These are phyloP conservation scores for Hyphopichia homilentoma DNA, from an alignment of 805 yeast genomes.

Conservation along the genomic window DNA sequence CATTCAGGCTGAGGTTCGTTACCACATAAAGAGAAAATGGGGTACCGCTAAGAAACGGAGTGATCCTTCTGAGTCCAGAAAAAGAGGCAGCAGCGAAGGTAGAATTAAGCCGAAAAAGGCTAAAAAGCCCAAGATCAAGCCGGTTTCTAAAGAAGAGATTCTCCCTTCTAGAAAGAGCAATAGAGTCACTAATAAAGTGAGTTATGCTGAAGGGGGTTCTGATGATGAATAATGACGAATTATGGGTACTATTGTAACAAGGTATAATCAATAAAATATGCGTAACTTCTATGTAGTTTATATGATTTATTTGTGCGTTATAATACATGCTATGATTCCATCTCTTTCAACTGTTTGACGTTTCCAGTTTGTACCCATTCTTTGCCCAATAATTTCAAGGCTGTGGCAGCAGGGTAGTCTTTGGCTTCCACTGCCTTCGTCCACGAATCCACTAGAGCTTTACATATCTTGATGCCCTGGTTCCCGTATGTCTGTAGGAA, in stretches of 20 bases:
- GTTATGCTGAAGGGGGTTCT: slow-evolving; percentile 25
- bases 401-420: slow-evolving; percentile 71
- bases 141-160: slow-evolving; percentile 6
- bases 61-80: slow-evolving; percentile 17
- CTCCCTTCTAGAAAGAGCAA: slow-evolving; percentile 43
- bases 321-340: slow-evolving; percentile 26
- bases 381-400: slow-evolving; percentile 74
- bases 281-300: too few relatives aligned
- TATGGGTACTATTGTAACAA: too few relatives aligned
- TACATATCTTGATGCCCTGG: slow-evolving; percentile 66
- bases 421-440: slow-evolving; percentile 47
- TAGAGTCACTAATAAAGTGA: slow-evolving; percentile 29
- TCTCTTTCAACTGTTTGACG: slow-evolving; percentile 41
- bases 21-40: slow-evolving; percentile 21
- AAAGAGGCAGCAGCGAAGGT: slow-evolving; percentile 8
- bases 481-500: slow-evolving; percentile 56
- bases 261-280: too few relatives aligned
- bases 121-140: too few relatives aligned
- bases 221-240: slow-evolving; percentile 13
- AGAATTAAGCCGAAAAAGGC: slow-evolving; percentile 12
- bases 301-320: background rate
- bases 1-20: slow-evolving; percentile 33
- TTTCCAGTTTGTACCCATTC: slow-evolving; percentile 58
- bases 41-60: slow-evolving; percentile 11
- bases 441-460: slow-evolving; percentile 47